These are phyloP conservation scores for Cordyceps farinosa DNA, from an alignment of 2,329 filamentous ascomycete genomes.

Conservation along the genomic window DNA sequence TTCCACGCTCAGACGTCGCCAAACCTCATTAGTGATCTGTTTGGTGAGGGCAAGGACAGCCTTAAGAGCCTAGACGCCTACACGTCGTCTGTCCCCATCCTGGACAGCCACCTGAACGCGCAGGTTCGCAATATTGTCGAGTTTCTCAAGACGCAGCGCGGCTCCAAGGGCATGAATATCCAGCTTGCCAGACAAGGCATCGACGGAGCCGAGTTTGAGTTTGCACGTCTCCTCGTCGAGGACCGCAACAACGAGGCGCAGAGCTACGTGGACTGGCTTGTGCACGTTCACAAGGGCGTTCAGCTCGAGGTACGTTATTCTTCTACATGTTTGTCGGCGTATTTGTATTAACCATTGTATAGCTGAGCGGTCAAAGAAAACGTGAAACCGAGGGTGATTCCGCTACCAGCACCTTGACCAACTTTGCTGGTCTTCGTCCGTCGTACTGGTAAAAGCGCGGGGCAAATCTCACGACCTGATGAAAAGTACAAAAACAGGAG, in stretches of 20 bases:
- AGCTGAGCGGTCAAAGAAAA: constrained; percentile 69
- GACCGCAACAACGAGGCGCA: constrained; percentile 97
- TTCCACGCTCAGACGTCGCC: constrained; percentile 88
- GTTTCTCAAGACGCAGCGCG: constrained; percentile 74
- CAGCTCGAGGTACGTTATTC: constrained; percentile 69
- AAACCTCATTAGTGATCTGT: constrained; percentile 85
- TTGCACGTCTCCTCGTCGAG: constrained; percentile 84
- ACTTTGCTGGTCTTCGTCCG: constrained; percentile 57
- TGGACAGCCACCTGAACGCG: constrained; percentile 89
- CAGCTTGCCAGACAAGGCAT: constrained; percentile 90
- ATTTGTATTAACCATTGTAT: constrained; percentile 16
- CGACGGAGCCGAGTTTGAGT: constrained; percentile 95
- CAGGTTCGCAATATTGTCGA: constrained; percentile 92
- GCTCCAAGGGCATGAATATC: constrained; percentile 82
- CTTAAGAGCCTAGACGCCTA: constrained; percentile 80
- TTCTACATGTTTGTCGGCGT: no score
- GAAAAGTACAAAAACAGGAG: constrained; percentile 7
- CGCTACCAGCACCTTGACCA: constrained; percentile 44
- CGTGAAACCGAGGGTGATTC: constrained; percentile 56
- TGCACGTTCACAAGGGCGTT: constrained; percentile 89
- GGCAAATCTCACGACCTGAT: constrained; percentile 2
- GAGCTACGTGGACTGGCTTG: constrained; percentile 97
- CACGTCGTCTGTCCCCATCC: constrained; percentile 71
- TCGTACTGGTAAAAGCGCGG: constrained; percentile 52
- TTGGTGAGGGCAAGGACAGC: constrained; percentile 67